Percentiles rank a stretch among this genome's conserved stretches.
phyloP scores from a whole-genome alignment of 2,329 filamentous ascomycete species.

The Diaporthe ilicicola region DNA sequence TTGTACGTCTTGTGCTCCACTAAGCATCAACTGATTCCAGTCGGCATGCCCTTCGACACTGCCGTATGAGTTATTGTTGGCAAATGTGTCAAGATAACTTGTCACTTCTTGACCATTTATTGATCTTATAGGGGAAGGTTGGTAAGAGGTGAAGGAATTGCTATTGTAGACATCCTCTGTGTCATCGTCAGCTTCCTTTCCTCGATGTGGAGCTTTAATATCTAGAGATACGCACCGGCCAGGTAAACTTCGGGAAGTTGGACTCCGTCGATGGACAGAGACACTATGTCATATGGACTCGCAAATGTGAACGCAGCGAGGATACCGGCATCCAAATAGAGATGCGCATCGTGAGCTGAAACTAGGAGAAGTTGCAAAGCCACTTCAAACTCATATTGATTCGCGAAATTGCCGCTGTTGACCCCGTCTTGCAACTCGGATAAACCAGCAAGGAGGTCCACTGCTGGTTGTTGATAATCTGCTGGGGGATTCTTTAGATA shows the following conservation, averaged over 20 bases:
- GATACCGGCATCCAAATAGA: constrained; percentile 42
- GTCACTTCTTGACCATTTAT: constrained; percentile 44
- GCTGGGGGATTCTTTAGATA: background rate
- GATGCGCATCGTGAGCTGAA: constrained; percentile 47
- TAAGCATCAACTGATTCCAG: constrained; percentile 49
- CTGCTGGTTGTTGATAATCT: constrained; percentile 41
- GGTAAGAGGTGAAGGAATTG: constrained; percentile 17
- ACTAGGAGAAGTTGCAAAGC: constrained; percentile 45
- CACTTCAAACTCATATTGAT: constrained; percentile 48
- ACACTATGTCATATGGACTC: constrained; percentile 41
- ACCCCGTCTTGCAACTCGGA: constrained; percentile 43
- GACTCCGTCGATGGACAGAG: constrained; percentile 44
- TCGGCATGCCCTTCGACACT: constrained; percentile 50
- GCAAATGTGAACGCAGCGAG: constrained; percentile 43
- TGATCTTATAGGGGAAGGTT: constrained; percentile 37
- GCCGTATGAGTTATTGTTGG: constrained; percentile 44
- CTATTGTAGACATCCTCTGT: background rate
- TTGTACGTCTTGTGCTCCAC: constrained; percentile 39
- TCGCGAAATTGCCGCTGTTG: constrained; percentile 42
- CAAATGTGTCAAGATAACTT: constrained; percentile 43
- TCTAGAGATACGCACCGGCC: background rate
- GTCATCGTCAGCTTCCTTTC: constrained; percentile 24
- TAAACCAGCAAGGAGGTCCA: constrained; percentile 45
- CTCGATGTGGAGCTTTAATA: background rate
- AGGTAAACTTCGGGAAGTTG: constrained; percentile 46